phyloP scores from a whole-genome alignment of 176 grass and related monocot species.

The Sorghum bicolor region Sorghum_bicolor_NCBIv3 NC_012870.2:17041501-17042000 shows the following conservation, averaged over 20 bases:
- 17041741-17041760: not conserved
- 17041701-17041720: not conserved
- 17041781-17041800: not conserved
- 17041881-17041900: slow-evolving; percentile 68
- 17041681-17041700: not conserved
- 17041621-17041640: not conserved
- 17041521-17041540: not conserved
- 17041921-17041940: slow-evolving; percentile 87
- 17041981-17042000: slow-evolving; percentile 93
- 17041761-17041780: no score
- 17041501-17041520: not conserved
- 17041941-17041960: slow-evolving; percentile 75
- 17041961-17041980: slow-evolving; percentile 91
- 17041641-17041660: not conserved
- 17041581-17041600: not conserved
- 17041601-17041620: not conserved
- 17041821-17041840: slow-evolving; percentile 70
- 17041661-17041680: no score
- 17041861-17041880: slow-evolving; percentile 89
- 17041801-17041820: slow-evolving; percentile 89
- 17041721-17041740: not conserved
- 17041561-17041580: not conserved
- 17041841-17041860: slow-evolving; percentile 86
- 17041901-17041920: slow-evolving; percentile 85
- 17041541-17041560: not conserved